These are phyloP conservation scores for Tephrocybe sp. DNA, from an alignment of 768 basidiomycete genomes.

Conservation along the genomic window DNA sequence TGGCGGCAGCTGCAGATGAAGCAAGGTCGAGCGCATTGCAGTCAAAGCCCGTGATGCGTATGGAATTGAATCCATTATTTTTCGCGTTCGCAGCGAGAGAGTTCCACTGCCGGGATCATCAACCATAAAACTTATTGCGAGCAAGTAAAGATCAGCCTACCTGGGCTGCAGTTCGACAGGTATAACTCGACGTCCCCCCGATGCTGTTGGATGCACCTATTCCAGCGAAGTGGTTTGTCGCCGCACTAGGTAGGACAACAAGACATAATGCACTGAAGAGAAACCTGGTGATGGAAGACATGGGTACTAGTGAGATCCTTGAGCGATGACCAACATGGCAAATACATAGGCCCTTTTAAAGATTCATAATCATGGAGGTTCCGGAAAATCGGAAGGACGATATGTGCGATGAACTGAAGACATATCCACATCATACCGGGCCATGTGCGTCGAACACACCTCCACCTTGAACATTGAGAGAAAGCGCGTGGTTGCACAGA, in stretches of 20 bases:
- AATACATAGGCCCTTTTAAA: too few species aligned
- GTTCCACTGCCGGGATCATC: slow-evolving; percentile 30
- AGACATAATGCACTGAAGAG: slow-evolving; percentile 11
- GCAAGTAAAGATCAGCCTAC: slow-evolving; percentile 13
- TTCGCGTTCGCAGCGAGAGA: slow-evolving; percentile 28
- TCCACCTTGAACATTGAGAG: too few species aligned
- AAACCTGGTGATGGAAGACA: neutral
- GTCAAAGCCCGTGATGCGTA: slow-evolving; percentile 36
- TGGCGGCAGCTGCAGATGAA: slow-evolving; percentile 31
- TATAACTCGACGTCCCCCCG: slow-evolving; percentile 26
- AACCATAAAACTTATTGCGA: neutral
- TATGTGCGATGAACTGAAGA: too few species aligned
- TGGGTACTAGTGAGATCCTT: too few species aligned
- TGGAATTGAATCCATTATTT: slow-evolving; percentile 30
- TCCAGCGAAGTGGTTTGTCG: slow-evolving; percentile 32
- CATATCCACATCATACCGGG: too few species aligned
- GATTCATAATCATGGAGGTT: too few species aligned
- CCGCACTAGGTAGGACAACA: slow-evolving; percentile 17
- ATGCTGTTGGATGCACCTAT: slow-evolving; percentile 33
- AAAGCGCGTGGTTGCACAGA: too few species aligned
- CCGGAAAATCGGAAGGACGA: too few species aligned
- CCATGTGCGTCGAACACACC: too few species aligned
- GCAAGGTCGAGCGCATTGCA: slow-evolving; percentile 35
- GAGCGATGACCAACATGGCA: too few species aligned
- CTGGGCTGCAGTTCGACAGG: slow-evolving; percentile 34